Evolutionary conservation across 2,329 filamentous ascomycete genomes (phyloP).

Genomic region (Zasmidium citrigriseum): DNA sequence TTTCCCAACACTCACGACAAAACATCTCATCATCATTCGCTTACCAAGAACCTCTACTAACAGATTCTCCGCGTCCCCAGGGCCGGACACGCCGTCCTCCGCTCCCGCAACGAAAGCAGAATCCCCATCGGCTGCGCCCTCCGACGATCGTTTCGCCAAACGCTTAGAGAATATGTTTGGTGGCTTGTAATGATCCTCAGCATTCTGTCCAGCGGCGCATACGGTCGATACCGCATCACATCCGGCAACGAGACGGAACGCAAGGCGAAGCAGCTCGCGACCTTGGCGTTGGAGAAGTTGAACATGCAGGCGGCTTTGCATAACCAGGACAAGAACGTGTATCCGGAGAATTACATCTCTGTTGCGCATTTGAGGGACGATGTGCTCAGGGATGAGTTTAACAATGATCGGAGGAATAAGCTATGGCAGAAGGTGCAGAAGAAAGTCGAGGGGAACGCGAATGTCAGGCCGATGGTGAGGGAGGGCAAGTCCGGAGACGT

Average conservation of each 20-base stretch:
- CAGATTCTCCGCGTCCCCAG: slow-evolving; percentile 72
- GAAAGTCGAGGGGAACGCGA: slow-evolving; percentile 91
- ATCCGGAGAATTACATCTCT: slow-evolving; percentile 77
- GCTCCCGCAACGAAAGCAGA: slow-evolving; percentile 86
- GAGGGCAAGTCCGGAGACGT: slow-evolving; percentile 58
- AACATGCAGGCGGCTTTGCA: slow-evolving; percentile 82
- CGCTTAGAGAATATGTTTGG: slow-evolving; percentile 85
- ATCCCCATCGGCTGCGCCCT: slow-evolving; percentile 82
- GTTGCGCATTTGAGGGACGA: slow-evolving; percentile 90
- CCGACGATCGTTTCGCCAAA: slow-evolving; percentile 75
- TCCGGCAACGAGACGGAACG: slow-evolving; percentile 66
- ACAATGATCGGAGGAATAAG: slow-evolving; percentile 70
- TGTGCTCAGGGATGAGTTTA: slow-evolving; percentile 79
- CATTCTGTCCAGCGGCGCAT: slow-evolving; percentile 53
- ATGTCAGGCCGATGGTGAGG: slow-evolving; percentile 77
- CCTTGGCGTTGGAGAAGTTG: slow-evolving; percentile 79
- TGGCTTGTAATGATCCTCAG: slow-evolving; percentile 69
- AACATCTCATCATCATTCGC: slow-evolving; percentile 6
- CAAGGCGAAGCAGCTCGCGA: slow-evolving; percentile 79
- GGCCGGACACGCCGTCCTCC: slow-evolving; percentile 61
- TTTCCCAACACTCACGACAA: slow-evolving; percentile 3
- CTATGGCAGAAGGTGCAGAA: slow-evolving; percentile 81
- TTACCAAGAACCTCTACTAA: slow-evolving; percentile 63
- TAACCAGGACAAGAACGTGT: slow-evolving; percentile 60
- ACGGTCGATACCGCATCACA: slow-evolving; percentile 65